Evolutionary conservation across 2,329 filamentous ascomycete genomes (phyloP), one percentile per base, ranked within the genome.

Genomic region (Chrysosporium queenslandicum): DNA sequence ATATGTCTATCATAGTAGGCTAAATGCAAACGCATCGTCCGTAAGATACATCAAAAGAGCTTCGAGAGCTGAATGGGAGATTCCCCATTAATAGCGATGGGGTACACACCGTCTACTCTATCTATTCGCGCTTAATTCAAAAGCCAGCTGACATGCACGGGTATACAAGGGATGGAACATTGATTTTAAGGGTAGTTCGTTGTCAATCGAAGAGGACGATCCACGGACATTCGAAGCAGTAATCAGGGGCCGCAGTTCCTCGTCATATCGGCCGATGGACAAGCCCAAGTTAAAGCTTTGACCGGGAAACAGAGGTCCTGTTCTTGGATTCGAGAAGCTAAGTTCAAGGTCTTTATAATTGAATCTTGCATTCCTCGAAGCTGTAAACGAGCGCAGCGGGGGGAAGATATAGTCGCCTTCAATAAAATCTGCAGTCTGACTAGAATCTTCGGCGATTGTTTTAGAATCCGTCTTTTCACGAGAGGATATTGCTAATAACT

Each of bases 61-160:
- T 4, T 20, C 23, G 34, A 5, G 8, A n/a, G 11, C 23, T 23
- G 23, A 20, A 16, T 4, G 18, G 14, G 4, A 16, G 18, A 37
- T 5, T 16, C 4, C 2, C n/a, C n/a, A n/a, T n/a, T n/a, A n/a
- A n/a, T 16, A 18, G 14, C 8, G 14, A 7, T 34, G n/a, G n/a
- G n/a, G n/a, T n/a, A n/a, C 12, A 6, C 14, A 12, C 32, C 32
- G 32, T 34, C 32, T 29, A 46, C 46, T 47, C 50, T 52, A 45
- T 39, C 29, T 52, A 58, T 55, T 34, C 42, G 54, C 59, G 21
- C 66, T 61, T 39, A 69, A 53, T 50, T 65, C 58, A 54, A 71
- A 70, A 21, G 68, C 67, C 60, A 71, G 60, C 9, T 62, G 58
- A 52, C 68, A 71, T 14, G 68, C 65, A 11, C 63, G 55, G 4